Conservation (phyloP, 2,329 filamentous ascomycete genomes). For the Talaromyces sp. region DNA sequence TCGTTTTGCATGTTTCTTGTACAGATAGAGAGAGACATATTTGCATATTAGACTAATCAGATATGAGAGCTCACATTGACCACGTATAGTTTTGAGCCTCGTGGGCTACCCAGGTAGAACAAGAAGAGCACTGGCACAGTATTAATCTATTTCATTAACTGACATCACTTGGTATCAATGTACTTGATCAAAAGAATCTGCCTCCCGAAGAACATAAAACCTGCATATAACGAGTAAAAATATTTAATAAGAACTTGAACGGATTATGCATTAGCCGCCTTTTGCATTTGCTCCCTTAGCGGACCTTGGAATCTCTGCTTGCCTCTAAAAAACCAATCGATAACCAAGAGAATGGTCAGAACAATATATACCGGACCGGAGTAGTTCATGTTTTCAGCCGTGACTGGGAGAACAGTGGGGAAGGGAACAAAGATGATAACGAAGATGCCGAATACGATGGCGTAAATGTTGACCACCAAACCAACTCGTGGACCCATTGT, state of each 20-base stretch:
- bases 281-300: conserved; percentile 11
- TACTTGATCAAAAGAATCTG: neutral
- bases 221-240: neutral
- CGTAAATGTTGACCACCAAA: conserved; percentile 30
- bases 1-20: neutral
- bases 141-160: neutral
- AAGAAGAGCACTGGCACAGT: neutral
- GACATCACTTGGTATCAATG: neutral
- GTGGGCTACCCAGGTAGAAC: neutral
- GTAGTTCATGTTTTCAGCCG: conserved; percentile 37
- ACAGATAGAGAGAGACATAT: neutral
- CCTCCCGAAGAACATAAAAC: neutral
- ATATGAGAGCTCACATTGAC: neutral
- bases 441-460: conserved; percentile 30
- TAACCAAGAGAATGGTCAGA: conserved; percentile 16
- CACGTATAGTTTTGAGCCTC: neutral
- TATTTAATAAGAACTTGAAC: neutral
- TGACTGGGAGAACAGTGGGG: conserved; percentile 25
- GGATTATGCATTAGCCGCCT: neutral
- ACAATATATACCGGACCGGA: conserved; percentile 30
- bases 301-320: conserved; percentile 11
- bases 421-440: conserved; percentile 31
- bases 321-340: conserved; percentile 14
- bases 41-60: neutral
- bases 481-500: conserved; percentile 18